A percentile compares a stretch with the other conserved stretches of the same genome.
These are phyloP conservation scores for Nemania serpens DNA, from an alignment of 2,329 filamentous ascomycete species.

Conservation along the genomic window DNA sequence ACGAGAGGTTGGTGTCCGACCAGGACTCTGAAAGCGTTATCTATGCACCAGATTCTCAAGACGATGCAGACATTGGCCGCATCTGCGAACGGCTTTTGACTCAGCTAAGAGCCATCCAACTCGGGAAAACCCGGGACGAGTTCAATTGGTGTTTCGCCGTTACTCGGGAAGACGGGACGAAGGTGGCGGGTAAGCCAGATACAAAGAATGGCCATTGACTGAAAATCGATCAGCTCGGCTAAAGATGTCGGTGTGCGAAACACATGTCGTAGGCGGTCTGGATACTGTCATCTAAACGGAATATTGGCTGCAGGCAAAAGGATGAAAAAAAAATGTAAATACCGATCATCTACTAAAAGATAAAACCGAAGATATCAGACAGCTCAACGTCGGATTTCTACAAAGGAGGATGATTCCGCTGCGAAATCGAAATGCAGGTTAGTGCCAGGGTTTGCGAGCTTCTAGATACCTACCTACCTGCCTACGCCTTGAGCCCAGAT, in stretches of 20 bases:
- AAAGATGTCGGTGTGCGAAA: not conserved
- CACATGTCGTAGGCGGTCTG: not conserved
- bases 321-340: not conserved
- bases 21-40: slow-evolving; percentile 54
- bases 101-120: slow-evolving; percentile 83
- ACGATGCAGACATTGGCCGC: slow-evolving; percentile 72
- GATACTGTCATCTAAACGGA: not conserved
- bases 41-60: slow-evolving; percentile 53
- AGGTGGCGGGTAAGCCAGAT: slow-evolving; percentile 45
- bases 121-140: slow-evolving; percentile 75
- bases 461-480: too few species aligned
- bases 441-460: too few species aligned
- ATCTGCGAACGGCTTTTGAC: slow-evolving; percentile 73
- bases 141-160: slow-evolving; percentile 72
- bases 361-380: not conserved
- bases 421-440: not conserved
- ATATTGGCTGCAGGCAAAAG: not conserved
- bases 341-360: not conserved
- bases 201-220: slow-evolving; percentile 35
- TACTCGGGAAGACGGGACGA: slow-evolving; percentile 49
- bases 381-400: not conserved
- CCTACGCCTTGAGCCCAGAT: too few species aligned
- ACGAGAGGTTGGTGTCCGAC: slow-evolving; percentile 47
- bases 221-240: slow-evolving; percentile 47
- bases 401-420: not conserved